Evolutionary conservation across 306 rosid species (phyloP).

Genomic region (Prosopis cineraria): DNA sequence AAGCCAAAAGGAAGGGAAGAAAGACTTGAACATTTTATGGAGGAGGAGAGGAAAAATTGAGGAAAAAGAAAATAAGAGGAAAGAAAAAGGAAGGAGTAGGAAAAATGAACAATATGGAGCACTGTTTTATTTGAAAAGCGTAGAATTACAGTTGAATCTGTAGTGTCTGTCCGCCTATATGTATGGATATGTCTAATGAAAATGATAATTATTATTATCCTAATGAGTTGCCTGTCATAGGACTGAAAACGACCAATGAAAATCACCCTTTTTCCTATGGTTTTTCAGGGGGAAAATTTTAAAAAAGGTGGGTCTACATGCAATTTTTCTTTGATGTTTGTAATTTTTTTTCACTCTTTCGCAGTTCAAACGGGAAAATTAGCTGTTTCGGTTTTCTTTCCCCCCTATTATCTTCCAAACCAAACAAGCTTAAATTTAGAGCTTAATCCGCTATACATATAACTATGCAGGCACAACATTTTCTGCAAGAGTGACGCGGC

Average conservation of each 20-base stretch:
- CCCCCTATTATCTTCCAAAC: neutral
- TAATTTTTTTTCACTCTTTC: neutral
- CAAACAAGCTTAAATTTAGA: conserved; percentile 16
- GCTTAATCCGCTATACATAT: conserved; percentile 14
- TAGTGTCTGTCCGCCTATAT: neutral
- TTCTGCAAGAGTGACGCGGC: conserved; percentile 1
- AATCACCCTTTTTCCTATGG: neutral
- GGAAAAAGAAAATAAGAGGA: neutral
- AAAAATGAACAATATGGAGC: neutral
- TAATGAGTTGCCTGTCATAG: neutral
- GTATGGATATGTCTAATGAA: neutral
- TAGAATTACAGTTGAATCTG: neutral
- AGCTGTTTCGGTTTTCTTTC: neutral
- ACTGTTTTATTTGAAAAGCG: neutral
- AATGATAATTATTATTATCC: neutral
- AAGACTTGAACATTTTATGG: neutral
- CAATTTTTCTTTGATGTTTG: neutral
- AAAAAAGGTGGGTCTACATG: neutral
- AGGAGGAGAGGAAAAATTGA: neutral
- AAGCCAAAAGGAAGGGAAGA: neutral
- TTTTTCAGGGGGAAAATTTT: neutral
- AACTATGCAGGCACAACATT: neutral
- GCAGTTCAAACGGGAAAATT: conserved; percentile 2
- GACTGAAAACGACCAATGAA: neutral
- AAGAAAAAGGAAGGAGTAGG: neutral